Evolutionary conservation across 1,139 yeast genomes (phyloP), one percentile per base, ranked within the genome.

Genomic region (Sugiyamaella xylanicola): DNA sequence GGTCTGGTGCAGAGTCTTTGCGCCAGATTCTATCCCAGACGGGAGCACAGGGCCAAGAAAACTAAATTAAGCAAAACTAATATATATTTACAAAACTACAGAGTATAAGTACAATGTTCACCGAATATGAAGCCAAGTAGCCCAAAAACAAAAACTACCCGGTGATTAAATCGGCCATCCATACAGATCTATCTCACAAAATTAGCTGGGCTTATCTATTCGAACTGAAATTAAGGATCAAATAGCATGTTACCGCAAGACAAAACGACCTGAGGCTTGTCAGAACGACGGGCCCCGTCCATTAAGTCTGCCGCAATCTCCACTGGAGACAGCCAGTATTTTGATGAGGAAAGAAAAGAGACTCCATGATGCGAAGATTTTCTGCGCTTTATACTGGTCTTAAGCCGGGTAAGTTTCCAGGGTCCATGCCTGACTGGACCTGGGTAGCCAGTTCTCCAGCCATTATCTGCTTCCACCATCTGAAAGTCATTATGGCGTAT

Each of bases 91-190:
- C n/a, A n/a, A n/a, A n/a, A n/a, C n/a, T n/a, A n/a, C n/a, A n/a
- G n/a, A n/a, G 9, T 25, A 25, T 5, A 25, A 25, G 9, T 25
- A 32, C 8, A 46, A 35, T 48, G 52, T 48, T 25, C 46, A 40
- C 52, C 52, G 46, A 40, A 40, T 40, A 48, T 48, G 52, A 48
- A 48, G 52, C 52, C 52, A 48, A 48, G 46, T 13, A 48, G 52
- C 16, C 20, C 39, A 48, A 48, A 46, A 41, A 39, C 27, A 48
- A 39, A n/a, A 48, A 48, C 52, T 48, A 29, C 52, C 36, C 52
- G 52, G 52, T 48, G 52, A 48, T 48, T 48, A 48, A 15, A 11
- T 29, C 46, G 52, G 46, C 44, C 45, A 40, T 41, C 52, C 40
- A 37, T 46, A 39, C 39, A 48, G 52, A 48, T 48, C 52, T 27